Conservation (phyloP, 192 early-diverging fungal genomes). For the Paraglomus brasilianum region DNA sequence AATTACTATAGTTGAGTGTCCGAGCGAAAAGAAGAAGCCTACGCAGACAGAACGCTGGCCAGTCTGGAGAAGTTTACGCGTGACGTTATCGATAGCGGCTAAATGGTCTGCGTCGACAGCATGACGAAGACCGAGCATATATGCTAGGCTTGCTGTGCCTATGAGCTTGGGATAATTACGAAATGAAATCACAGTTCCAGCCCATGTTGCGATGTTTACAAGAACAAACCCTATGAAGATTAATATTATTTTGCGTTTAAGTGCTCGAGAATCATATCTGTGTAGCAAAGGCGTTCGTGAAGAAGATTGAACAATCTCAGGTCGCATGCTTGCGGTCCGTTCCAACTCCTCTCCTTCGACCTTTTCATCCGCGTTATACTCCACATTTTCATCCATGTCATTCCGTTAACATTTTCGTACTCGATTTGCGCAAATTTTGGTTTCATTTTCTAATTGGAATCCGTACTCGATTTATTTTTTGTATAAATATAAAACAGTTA, state of each 20-base stretch:
- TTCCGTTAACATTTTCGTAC: too few species aligned
- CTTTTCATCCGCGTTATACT: too few species aligned
- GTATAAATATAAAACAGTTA: too few species aligned
- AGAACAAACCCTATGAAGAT: conserved; percentile 34
- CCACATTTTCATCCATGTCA: too few species aligned
- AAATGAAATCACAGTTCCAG: conserved; percentile 38
- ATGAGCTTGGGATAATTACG: conserved; percentile 42
- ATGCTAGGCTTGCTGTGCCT: conserved; percentile 47
- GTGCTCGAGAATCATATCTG: background rate
- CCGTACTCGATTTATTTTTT: too few species aligned
- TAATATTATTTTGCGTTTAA: conserved; percentile 36
- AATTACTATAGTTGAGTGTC: conserved; percentile 71
- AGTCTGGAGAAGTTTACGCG: conserved; percentile 52
- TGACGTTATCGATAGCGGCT: conserved; percentile 74
- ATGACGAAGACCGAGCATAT: conserved; percentile 54
- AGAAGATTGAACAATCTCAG: background rate
- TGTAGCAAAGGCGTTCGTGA: conserved; percentile 2
- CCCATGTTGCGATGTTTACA: conserved; percentile 48
- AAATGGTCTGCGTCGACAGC: conserved; percentile 70
- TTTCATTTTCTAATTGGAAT: too few species aligned
- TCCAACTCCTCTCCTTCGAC: too few species aligned
- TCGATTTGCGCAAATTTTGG: too few species aligned
- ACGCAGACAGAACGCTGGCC: conserved; percentile 53
- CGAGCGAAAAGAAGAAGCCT: conserved; percentile 67
- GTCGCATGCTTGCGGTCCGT: too few species aligned